A percentile compares a stretch with the other conserved stretches of the same genome.
phyloP scores from a whole-genome alignment of 163 green algal species.

The Scenedesmus sp. region DNA sequence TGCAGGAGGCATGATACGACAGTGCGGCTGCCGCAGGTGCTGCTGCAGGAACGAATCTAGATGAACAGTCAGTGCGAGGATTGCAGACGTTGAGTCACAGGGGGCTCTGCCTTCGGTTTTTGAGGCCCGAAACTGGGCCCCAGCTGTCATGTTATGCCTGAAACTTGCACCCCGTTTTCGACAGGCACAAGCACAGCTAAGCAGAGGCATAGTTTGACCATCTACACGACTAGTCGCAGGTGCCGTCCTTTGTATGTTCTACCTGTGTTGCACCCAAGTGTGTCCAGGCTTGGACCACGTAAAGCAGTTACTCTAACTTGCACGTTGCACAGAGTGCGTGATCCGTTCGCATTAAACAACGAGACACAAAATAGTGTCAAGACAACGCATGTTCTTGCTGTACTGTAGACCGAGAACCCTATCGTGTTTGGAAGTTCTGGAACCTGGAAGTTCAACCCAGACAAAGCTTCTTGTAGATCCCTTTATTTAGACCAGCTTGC shows the following conservation, averaged over 20 bases:
- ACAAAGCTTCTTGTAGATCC: neutral
- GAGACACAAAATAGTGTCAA: too few species aligned
- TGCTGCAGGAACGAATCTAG: too few species aligned
- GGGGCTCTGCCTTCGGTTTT: neutral
- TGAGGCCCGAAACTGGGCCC: neutral
- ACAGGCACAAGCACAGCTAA: too few species aligned
- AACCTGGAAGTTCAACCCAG: neutral
- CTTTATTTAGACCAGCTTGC: neutral
- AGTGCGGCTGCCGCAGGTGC: neutral
- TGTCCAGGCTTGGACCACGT: neutral
- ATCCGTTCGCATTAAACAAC: too few species aligned
- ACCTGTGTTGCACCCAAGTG: neutral
- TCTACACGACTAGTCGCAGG: too few species aligned
- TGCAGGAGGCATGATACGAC: neutral
- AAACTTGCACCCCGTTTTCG: neutral
- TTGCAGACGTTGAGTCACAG: neutral
- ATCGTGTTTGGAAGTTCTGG: slow-evolving; percentile 11
- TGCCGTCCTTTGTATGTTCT: too few species aligned
- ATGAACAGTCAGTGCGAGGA: neutral
- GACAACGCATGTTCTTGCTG: too few species aligned
- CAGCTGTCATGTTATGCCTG: neutral
- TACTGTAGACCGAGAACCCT: too few species aligned
- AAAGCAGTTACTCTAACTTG: neutral
- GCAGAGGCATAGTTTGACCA: too few species aligned
- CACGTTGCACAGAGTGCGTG: neutral